A percentile compares a stretch with the other conserved stretches of the same genome.
Evolutionary conservation across 768 basidiomycete genomes (phyloP).

Genomic region (Boletus rubropictus): DNA sequence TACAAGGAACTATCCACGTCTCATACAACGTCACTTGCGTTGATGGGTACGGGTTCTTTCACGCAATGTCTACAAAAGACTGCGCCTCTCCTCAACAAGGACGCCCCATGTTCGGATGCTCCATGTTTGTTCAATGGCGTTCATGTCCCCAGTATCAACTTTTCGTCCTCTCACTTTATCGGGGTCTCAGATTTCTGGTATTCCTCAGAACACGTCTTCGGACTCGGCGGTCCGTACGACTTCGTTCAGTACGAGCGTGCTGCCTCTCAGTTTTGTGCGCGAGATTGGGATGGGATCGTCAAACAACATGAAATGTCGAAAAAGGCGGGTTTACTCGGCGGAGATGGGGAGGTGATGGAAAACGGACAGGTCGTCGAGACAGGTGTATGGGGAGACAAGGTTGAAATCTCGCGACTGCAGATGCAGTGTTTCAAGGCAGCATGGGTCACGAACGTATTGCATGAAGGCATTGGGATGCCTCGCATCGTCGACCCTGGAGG

Average conservation of each 20-base stretch:
- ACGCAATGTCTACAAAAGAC: constrained; percentile 72
- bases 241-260: constrained; percentile 95
- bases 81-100: constrained; percentile 77
- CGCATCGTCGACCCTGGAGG: constrained; percentile 84
- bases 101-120: constrained; percentile 70
- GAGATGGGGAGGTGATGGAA: constrained; percentile 60
- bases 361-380: constrained; percentile 56
- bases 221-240: constrained; percentile 91
- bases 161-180: constrained; percentile 88
- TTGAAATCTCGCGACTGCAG: constrained; percentile 80
- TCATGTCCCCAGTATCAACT: constrained; percentile 91
- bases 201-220: constrained; percentile 95
- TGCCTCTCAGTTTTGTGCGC: constrained; percentile 77
- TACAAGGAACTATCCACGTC: constrained; percentile 36
- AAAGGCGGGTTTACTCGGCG: constrained; percentile 45
- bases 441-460: constrained; percentile 94
- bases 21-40: constrained; percentile 47
- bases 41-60: constrained; percentile 88
- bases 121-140: constrained; percentile 95
- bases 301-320: constrained; percentile 53
- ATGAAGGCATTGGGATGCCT: constrained; percentile 94
- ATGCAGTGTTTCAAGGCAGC: constrained; percentile 99
- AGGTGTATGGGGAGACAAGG: constrained; percentile 64
- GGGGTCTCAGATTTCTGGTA: constrained; percentile 99
- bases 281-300: constrained; percentile 74